Evolutionary conservation across 1,284 basidiomycete genomes (phyloP).

Genomic region (Pseudomicrostroma phylloplanum): DNA sequence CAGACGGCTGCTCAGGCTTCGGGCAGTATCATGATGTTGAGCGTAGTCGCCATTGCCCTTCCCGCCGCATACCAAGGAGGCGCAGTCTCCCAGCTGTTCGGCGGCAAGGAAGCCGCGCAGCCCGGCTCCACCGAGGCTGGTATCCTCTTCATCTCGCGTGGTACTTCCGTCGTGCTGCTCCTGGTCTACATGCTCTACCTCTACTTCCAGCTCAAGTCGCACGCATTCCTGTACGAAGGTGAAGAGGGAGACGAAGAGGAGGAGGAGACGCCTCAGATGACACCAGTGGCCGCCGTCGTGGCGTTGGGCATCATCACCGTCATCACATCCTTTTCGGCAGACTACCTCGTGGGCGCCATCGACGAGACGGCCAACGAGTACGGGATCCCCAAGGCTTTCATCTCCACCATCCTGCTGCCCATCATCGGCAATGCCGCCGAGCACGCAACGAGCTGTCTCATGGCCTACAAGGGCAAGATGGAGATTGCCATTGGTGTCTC

Average conservation of each 20-base stretch:
- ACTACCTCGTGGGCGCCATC: slow-evolving; percentile 52
- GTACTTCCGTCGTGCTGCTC: slow-evolving; percentile 59
- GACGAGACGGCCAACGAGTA: slow-evolving; percentile 47
- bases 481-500: slow-evolving; percentile 66
- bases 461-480: slow-evolving; percentile 49
- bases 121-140: slow-evolving; percentile 17
- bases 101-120: neutral
- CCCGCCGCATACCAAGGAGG: slow-evolving; percentile 73
- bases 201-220: slow-evolving; percentile 48
- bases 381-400: slow-evolving; percentile 48
- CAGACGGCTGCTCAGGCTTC: slow-evolving; percentile 48
- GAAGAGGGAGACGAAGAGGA: slow-evolving; percentile 33
- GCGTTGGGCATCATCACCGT: slow-evolving; percentile 42
- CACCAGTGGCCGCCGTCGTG: slow-evolving; percentile 38
- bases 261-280: slow-evolving; percentile 42
- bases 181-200: slow-evolving; percentile 71
- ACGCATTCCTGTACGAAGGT: slow-evolving; percentile 45
- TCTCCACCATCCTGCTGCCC: slow-evolving; percentile 66
- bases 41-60: slow-evolving; percentile 81
- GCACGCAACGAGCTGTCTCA: slow-evolving; percentile 46
- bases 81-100: neutral
- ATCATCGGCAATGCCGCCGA: slow-evolving; percentile 64
- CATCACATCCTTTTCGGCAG: slow-evolving; percentile 45
- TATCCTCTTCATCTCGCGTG: slow-evolving; percentile 46
- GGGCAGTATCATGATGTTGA: slow-evolving; percentile 68